A percentile compares a stretch with the other conserved stretches of the same genome.
Conservation (phyloP, 768 basidiomycete genomes). For the Pisolithus sp. region DNA sequence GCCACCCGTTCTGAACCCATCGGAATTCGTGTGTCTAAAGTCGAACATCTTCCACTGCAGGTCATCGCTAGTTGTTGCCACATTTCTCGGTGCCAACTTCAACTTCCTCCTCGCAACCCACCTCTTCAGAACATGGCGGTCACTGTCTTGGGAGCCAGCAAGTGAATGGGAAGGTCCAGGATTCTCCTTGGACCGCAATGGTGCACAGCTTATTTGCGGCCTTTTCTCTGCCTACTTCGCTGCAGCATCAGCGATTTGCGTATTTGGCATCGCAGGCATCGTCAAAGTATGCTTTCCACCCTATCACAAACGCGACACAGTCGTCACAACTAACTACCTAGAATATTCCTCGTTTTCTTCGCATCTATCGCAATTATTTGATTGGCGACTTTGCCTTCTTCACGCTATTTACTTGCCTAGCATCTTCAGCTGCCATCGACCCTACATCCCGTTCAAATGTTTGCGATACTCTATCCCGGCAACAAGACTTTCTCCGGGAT, state of each 20-base stretch:
- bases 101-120: slow-evolving; percentile 37
- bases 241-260: slow-evolving; percentile 55
- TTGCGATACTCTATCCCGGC: slow-evolving; percentile 70
- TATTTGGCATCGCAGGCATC: slow-evolving; percentile 63
- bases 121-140: slow-evolving; percentile 38
- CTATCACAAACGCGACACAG: neutral
- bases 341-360: slow-evolving; percentile 60
- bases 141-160: slow-evolving; percentile 41
- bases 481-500: slow-evolving; percentile 68
- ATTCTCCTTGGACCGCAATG: slow-evolving; percentile 36
- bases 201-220: slow-evolving; percentile 47
- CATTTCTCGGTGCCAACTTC: slow-evolving; percentile 34
- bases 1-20: no score
- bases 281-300: slow-evolving; percentile 45
- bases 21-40: slow-evolving; percentile 1
- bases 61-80: slow-evolving; percentile 31
- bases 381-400: slow-evolving; percentile 74
- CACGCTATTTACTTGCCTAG: slow-evolving; percentile 48
- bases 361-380: slow-evolving; percentile 77
- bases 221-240: slow-evolving; percentile 63
- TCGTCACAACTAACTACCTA: slow-evolving; percentile 20
- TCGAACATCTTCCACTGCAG: slow-evolving; percentile 15
- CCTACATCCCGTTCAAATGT: slow-evolving; percentile 48
- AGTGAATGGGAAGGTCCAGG: slow-evolving; percentile 44
- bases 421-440: slow-evolving; percentile 55